Evolutionary conservation across 257 asterid species (phyloP), one percentile per base, ranked within the genome.

Genomic region (Solanum paucissectum): DNA sequence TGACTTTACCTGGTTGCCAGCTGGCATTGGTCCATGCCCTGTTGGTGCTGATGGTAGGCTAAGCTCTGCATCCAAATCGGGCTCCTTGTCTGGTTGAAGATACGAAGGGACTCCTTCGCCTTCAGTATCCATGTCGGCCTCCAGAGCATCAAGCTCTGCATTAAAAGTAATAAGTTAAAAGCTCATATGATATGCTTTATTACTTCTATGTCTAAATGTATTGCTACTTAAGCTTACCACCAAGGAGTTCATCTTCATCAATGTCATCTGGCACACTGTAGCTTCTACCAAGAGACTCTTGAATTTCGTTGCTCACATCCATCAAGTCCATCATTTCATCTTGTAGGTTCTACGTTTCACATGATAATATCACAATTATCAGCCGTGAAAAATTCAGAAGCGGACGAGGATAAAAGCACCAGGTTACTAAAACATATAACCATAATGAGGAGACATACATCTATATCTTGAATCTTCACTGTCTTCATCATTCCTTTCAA

Each of bases 401-500:
- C 4, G 5, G 5, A 60, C 16, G 11, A 84, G 55, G 25, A 66
- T 1, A 38, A 83, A 90, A 5, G 14, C 55, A 81, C 60, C 11
- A n/a, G 52, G 71, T 25, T 34, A 82, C 71, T 81, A 18, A 87
- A 62, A 75, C 11, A 42, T 9, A 74, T 5, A 71, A 36, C 33
- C 36, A 71, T 10, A 68, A 55, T 23, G 29, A 60, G 38, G 58
- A 89, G 90, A 91, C 98, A 86, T 71, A 97, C 99, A 94, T 98
- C 99, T 86, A 98, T 90, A 87, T 98, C 99, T 92, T 98, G 96
- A 94, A 96, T 96, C 92, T 96, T 98, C 94, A 98, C 98, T 38
- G 98, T 96, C 92, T 97, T 98, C 99, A 98, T 98, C 99, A 98
- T 95, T 91, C 99, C 99, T 88, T 96, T 95, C 90, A 95, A 95